Conservation (phyloP, 106 monocot species). For the Apostasia shenzhenica region DNA sequence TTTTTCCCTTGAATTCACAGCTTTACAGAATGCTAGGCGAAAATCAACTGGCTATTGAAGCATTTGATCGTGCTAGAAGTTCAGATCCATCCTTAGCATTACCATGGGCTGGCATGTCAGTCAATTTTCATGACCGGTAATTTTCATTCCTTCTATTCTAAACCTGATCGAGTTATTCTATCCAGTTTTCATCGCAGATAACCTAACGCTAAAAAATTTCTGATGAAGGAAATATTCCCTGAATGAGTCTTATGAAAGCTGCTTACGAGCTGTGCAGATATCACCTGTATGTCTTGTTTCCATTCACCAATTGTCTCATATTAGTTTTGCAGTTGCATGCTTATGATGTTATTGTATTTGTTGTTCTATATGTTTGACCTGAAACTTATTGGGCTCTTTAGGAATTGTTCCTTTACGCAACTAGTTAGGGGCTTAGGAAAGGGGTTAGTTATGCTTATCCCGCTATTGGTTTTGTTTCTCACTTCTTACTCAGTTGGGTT, state of each 20-base stretch:
- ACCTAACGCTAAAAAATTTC: not conserved
- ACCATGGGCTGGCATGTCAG: conserved; percentile 96
- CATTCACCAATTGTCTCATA: not conserved
- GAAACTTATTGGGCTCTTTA: not conserved
- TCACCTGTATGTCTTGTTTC: conserved; percentile 58
- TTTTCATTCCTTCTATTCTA: conserved; percentile 5
- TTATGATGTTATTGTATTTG: not conserved
- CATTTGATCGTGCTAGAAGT: conserved; percentile 94
- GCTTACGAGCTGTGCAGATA: conserved; percentile 77
- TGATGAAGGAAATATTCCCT: conserved; percentile 30
- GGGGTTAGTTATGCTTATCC: too few relatives aligned
- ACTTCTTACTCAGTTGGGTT: too few relatives aligned
- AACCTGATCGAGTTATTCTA: not conserved
- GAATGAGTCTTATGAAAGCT: conserved; percentile 82
- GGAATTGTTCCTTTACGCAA: too few relatives aligned
- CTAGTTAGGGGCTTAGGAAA: too few relatives aligned
- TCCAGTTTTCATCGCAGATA: not conserved
- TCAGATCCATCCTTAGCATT: conserved; percentile 90
- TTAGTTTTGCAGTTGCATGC: not conserved
- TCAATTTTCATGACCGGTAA: conserved; percentile 48
- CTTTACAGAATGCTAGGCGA: conserved; percentile 71
- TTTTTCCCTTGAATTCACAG: conserved; percentile 27
- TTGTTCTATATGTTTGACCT: not conserved
- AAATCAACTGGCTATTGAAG: conserved; percentile 56
- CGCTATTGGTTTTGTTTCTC: too few relatives aligned